phyloP scores from a whole-genome alignment of 169 alveolate genomes.

The Theileria parva region DNA sequence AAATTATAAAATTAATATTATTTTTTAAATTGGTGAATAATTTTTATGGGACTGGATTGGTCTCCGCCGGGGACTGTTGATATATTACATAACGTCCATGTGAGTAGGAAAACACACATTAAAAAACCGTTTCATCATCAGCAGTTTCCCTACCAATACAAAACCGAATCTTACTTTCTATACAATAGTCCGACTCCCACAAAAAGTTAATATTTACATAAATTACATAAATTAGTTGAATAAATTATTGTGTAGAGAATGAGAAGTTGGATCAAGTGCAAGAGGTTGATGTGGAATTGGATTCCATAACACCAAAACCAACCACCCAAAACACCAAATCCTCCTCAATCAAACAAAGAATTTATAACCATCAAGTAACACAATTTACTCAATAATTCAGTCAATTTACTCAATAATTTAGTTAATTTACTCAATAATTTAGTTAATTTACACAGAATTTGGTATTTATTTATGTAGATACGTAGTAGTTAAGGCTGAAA shows the following conservation, averaged over 20 bases:
- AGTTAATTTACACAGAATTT: too few relatives aligned
- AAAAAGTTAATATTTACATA: not conserved
- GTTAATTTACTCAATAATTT: too few relatives aligned
- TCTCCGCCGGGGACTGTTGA: conserved; percentile 15
- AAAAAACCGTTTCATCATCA: conserved; percentile 32
- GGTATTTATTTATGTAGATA: too few relatives aligned
- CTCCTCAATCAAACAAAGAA: not conserved
- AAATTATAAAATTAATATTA: too few relatives aligned
- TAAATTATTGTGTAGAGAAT: too few relatives aligned
- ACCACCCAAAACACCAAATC: not conserved
- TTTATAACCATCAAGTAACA: not conserved
- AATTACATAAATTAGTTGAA: too few relatives aligned
- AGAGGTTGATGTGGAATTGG: not conserved
- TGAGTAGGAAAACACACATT: conserved; percentile 32
- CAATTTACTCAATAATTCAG: not conserved
- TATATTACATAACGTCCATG: conserved; percentile 22
- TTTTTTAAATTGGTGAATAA: too few relatives aligned
- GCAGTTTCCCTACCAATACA: conserved; percentile 42
- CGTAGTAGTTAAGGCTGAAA: too few relatives aligned
- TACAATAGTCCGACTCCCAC: not conserved
- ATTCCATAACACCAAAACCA: not conserved
- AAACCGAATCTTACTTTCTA: conserved; percentile 13
- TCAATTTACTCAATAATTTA: not conserved
- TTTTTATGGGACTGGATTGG: not conserved
- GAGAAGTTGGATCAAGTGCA: not conserved